Percentiles rank a stretch among this genome's conserved stretches.
Conservation (phyloP, 805 yeast species). For the Saccharomycopsis microspora region DNA sequence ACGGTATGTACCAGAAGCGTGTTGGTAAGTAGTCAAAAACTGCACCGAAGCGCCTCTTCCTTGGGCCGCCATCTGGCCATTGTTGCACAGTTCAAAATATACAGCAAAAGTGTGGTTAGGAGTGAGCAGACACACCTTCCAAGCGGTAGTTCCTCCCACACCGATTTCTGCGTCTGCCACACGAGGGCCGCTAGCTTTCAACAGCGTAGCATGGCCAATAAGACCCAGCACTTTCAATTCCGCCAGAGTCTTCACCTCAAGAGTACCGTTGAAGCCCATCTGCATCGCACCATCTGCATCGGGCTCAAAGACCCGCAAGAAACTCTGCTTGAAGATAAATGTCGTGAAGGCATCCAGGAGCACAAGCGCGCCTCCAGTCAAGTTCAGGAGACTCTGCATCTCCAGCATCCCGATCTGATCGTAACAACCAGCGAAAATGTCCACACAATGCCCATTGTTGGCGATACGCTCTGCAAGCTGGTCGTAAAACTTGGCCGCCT, state of each 20-base stretch:
- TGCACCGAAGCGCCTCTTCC: conserved; percentile 29
- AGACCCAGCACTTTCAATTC: conserved; percentile 87
- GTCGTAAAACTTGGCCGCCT: conserved; percentile 76
- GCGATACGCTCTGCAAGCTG: conserved; percentile 62
- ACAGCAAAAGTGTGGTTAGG: conserved; percentile 85
- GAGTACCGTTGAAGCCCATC: conserved; percentile 83
- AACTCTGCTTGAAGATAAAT: conserved; percentile 86
- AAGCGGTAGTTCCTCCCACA: conserved; percentile 82
- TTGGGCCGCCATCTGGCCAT: conserved; percentile 19
- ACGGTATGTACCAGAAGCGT: conserved; percentile 44
- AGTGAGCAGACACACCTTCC: conserved; percentile 75
- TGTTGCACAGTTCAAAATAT: conserved; percentile 68
- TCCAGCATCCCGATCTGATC: conserved; percentile 94
- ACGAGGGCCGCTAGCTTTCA: conserved; percentile 47
- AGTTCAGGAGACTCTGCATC: conserved; percentile 76
- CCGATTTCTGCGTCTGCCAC: conserved; percentile 93
- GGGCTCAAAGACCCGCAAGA: conserved; percentile 74
- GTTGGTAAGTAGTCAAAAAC: conserved; percentile 51
- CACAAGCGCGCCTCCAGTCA: conserved; percentile 83
- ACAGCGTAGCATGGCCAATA: conserved; percentile 84
- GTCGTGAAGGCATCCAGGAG: conserved; percentile 91
- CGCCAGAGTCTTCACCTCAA: conserved; percentile 78
- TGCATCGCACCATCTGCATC: conserved; percentile 73
- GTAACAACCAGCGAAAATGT: conserved; percentile 88
- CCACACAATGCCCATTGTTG: conserved; percentile 67